phyloP scores from a whole-genome alignment of 2,329 filamentous ascomycete species.

The Alternaria sp. region DNA sequence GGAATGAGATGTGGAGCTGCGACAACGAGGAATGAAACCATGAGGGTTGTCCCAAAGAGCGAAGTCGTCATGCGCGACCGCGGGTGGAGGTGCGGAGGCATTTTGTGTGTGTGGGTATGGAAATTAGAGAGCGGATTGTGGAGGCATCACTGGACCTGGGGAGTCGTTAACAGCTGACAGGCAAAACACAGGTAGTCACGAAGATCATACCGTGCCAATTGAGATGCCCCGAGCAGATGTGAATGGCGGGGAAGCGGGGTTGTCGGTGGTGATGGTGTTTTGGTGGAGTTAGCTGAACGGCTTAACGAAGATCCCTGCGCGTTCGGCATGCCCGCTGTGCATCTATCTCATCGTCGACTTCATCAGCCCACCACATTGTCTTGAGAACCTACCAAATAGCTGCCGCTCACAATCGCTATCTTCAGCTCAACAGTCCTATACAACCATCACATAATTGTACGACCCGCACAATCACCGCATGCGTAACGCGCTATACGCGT shows the following conservation, averaged over 20 bases:
- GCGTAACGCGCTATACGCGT: conserved; percentile 10
- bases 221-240: conserved; percentile 36
- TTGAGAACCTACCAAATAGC: conserved; percentile 1
- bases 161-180: conserved; percentile 24
- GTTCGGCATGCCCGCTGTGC: conserved; percentile 21
- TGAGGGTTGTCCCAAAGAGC: conserved; percentile 91
- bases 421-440: background rate
- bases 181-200: background rate
- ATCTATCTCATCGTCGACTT: conserved; percentile 13
- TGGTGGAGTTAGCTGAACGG: conserved; percentile 31
- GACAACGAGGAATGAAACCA: conserved; percentile 91
- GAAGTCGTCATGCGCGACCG: conserved; percentile 92
- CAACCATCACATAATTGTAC: background rate
- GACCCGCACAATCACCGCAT: background rate
- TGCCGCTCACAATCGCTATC: conserved; percentile 5
- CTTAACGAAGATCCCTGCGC: conserved; percentile 21
- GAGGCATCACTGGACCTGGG: conserved; percentile 44
- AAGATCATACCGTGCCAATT: conserved; percentile 42
- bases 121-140: conserved; percentile 29
- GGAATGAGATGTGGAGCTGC: conserved; percentile 88
- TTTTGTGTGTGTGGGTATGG: conserved; percentile 50
- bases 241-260: conserved; percentile 25
- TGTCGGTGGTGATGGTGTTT: conserved; percentile 39
- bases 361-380: conserved; percentile 15
- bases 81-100: conserved; percentile 88